These are phyloP conservation scores for Lachancea kluyveri DNA, from an alignment of 805 yeast genomes.

Conservation along the genomic window DNA sequence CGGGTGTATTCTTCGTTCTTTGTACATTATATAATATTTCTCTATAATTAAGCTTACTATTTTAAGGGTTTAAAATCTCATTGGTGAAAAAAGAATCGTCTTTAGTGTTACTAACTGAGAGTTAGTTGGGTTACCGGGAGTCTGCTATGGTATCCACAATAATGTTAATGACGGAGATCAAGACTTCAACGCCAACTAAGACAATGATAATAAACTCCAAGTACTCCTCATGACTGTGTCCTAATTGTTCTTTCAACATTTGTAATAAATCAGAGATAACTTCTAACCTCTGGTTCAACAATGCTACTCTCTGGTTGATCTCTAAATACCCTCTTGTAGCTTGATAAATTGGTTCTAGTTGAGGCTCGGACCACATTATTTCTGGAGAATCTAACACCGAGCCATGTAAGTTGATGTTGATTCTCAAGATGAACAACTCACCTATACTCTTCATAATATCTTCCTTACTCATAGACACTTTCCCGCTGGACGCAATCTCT, in stretches of 20 bases:
- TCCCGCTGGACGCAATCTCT: conserved; percentile 90
- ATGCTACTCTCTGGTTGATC: conserved; percentile 86
- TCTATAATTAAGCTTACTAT: too few species aligned
- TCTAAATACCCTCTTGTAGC: conserved; percentile 95
- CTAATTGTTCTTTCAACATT: conserved; percentile 94
- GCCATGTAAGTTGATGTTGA: conserved; percentile 77
- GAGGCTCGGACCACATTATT: conserved; percentile 98
- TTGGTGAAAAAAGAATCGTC: too few species aligned
- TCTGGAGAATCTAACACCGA: conserved; percentile 94
- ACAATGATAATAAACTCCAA: conserved; percentile 87
- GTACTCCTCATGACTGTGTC: conserved; percentile 90
- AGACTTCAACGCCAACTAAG: conserved; percentile 84
- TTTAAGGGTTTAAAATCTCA: too few species aligned
- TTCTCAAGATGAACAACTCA: conserved; percentile 82
- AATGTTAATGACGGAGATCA: conserved; percentile 81
- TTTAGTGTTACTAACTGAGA: conserved; percentile 1
- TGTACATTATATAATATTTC: conserved; percentile 9
- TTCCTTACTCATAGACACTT: conserved; percentile 87
- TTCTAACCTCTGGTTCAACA: conserved; percentile 86
- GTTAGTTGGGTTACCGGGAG: conserved; percentile 3
- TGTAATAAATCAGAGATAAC: conserved; percentile 89
- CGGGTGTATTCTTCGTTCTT: conserved; percentile 5
- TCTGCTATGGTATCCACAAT: conserved; percentile 48
- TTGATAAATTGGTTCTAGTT: conserved; percentile 93
- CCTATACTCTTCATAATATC: conserved; percentile 98